A percentile compares a stretch with the other conserved stretches of the same genome.
phyloP scores from a whole-genome alignment of 2,329 filamentous ascomycete genomes.

The Fusarium udum region DNA sequence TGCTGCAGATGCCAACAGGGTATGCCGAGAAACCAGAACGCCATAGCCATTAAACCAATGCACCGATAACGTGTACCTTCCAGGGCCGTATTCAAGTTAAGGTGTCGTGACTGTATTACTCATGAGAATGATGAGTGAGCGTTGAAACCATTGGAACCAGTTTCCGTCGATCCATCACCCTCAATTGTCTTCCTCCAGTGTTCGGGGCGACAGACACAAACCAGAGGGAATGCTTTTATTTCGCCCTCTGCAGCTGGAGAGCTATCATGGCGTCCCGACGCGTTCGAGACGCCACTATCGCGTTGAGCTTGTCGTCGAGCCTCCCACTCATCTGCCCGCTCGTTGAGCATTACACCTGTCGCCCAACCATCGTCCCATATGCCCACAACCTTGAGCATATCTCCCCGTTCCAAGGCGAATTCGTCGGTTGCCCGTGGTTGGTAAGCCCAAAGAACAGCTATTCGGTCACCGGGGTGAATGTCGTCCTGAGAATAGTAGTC shows the following conservation, averaged over 20 bases:
- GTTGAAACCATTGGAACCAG: slow-evolving; percentile 58
- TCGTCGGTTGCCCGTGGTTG: slow-evolving; percentile 93
- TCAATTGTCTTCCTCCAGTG: slow-evolving; percentile 98
- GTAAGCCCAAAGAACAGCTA: slow-evolving; percentile 95
- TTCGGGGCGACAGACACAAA: slow-evolving; percentile 93
- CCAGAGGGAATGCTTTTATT: slow-evolving; percentile 96
- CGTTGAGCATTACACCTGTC: slow-evolving; percentile 84
- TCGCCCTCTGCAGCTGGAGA: slow-evolving; percentile 76
- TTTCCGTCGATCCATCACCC: slow-evolving; percentile 78
- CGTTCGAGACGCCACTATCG: slow-evolving; percentile 92
- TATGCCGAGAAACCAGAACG: slow-evolving; percentile 46
- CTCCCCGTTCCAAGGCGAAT: slow-evolving; percentile 90
- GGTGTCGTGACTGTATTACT: slow-evolving; percentile 37
- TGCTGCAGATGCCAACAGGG: slow-evolving; percentile 28
- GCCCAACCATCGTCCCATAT: slow-evolving; percentile 99
- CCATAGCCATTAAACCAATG: slow-evolving; percentile 49
- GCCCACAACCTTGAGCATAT: slow-evolving; percentile 97
- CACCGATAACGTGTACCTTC: slow-evolving; percentile 36
- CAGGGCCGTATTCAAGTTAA: slow-evolving; percentile 42
- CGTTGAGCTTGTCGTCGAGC: slow-evolving; percentile 78
- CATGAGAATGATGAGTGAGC: slow-evolving; percentile 42
- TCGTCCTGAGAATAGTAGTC: slow-evolving; percentile 99
- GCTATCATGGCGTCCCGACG: slow-evolving; percentile 68
- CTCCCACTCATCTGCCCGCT: slow-evolving; percentile 91
- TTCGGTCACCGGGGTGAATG: slow-evolving; percentile 89